Evolutionary conservation across 352 stramenopile genomes (phyloP), one percentile per base, ranked within the genome.

Genomic region (Pythium apleroticum): DNA sequence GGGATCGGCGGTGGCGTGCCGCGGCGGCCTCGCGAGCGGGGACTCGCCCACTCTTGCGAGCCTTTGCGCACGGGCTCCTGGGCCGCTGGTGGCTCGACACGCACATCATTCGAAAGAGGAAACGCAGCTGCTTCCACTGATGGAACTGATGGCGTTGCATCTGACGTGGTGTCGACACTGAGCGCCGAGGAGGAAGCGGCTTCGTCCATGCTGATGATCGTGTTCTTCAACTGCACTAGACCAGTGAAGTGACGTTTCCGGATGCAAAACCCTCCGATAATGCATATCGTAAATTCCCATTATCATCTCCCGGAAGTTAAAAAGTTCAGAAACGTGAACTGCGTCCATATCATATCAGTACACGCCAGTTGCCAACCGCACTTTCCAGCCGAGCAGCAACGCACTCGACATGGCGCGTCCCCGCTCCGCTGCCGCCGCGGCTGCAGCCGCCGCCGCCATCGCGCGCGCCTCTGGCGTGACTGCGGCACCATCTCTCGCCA

Each of bases 371-470:
- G 31, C 14, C 31, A 37, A 37, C 31, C 31, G 31, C 14, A 37
- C 31, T 41, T 41, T 41, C 49, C 49, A 19, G 10, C 8, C 12
- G 27, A 57, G 11, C 0, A 58, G 6, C 52, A 58, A 30, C 27
- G 11, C 35, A 27, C 19, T 17, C 5, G n/a, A 37, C 58, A 50
- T 54, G 41, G 39, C 41, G 15, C 41, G 50, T 43, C 52, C 31
- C 8, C 57, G 57, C n/a, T 58, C 64, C 9, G 49, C 52, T 17
- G 65, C 65, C 7, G 65, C 65, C 1, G 57, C 58, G 11, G 50
- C 52, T n/a, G 65, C 65, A 9, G 65, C 57, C 43, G 65, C 65
- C 9, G 65, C 65, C n/a, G 65, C 65, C 4, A 63, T 66, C 57
- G 57, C 65, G 12, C 65, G 57, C 24, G 65, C 65, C 55, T 39